Base-by-base conservation (phyloP, 2,329 filamentous ascomycete genomes). In the Pezicula rhizophila region DNA sequence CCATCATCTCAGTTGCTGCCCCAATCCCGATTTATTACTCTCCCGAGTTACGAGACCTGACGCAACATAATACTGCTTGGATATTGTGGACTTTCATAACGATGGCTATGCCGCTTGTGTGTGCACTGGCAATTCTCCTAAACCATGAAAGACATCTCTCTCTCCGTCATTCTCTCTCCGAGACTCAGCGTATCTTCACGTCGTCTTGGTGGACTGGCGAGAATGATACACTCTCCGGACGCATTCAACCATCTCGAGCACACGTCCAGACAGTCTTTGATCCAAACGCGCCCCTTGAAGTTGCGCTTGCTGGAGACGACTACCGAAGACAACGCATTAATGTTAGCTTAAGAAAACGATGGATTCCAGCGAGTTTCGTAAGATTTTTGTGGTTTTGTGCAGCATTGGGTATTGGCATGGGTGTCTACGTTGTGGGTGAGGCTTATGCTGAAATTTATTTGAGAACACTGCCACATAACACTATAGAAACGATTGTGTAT, bases 331-430 rank as follows among this genome's bases (percentile, higher is more conserved):
- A 50, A 3, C 52, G 56, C 20, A 42, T 54, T 15, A 54, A 56
- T 35, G 39, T 58, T 14, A 47, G 52, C 7, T 45, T 65, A 45
- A 56, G 57, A 28, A 66, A 64, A 46, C 53, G 58, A 26, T 84
- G 80, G 80, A 68, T 84, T 20, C 80, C 81, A 3, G 79, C 80
- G 8, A 84, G 80, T 63, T 86, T 85, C 59, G 76, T 85, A 40
- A 76, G 82, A 14, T 86, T 86, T 53, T 67, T 86, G 5, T 86
- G 82, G 82, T 85, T 86, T 60, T 85, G 81, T 60, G 69, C 79
- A 26, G 82, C 82, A 4, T 68, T 86, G 20, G 75, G 73, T 45
- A 75, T 85, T 39, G 80, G 77, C 11, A 70, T 86, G 55, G 69
- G 85, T 57, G 82, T 80, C 12, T 85, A 85, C 64, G 76, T 84